Conservation (phyloP, 768 basidiomycete species). For the Amanita rimosa region DNA sequence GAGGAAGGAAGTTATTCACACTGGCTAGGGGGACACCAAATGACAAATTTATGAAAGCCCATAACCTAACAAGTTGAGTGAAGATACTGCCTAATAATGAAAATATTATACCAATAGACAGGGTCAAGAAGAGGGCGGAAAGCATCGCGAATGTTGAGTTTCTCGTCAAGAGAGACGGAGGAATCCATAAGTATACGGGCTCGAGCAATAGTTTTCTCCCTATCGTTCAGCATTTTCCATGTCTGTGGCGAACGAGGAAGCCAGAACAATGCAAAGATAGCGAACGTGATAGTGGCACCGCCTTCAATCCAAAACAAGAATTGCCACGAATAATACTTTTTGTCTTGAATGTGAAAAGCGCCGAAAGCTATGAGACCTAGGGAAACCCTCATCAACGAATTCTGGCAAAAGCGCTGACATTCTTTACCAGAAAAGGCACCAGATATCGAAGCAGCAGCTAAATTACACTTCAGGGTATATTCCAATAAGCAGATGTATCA, state of each 20-base stretch:
- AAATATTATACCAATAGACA: constrained; percentile 26
- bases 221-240: constrained; percentile 24
- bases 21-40: constrained; percentile 38
- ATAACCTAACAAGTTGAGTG: constrained; percentile 18
- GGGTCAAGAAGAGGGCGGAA: constrained; percentile 31
- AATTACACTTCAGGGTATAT: neutral
- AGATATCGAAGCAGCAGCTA: constrained; percentile 33
- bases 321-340: constrained; percentile 36
- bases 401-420: neutral
- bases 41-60: constrained; percentile 33
- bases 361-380: constrained; percentile 37
- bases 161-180: constrained; percentile 29
- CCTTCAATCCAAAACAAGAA: constrained; percentile 44
- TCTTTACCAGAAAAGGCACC: constrained; percentile 33
- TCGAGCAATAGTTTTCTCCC: constrained; percentile 29
- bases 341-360: constrained; percentile 34
- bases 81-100: neutral
- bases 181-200: constrained; percentile 34
- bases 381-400: neutral
- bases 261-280: constrained; percentile 35
- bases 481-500: neutral
- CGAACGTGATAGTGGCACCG: constrained; percentile 28
- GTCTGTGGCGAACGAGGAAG: constrained; percentile 31
- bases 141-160: constrained; percentile 29
- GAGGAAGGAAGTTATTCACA: constrained; percentile 44